Evolutionary conservation across 768 basidiomycete genomes (phyloP).

Genomic region (Naganishia vishniacii): DNA sequence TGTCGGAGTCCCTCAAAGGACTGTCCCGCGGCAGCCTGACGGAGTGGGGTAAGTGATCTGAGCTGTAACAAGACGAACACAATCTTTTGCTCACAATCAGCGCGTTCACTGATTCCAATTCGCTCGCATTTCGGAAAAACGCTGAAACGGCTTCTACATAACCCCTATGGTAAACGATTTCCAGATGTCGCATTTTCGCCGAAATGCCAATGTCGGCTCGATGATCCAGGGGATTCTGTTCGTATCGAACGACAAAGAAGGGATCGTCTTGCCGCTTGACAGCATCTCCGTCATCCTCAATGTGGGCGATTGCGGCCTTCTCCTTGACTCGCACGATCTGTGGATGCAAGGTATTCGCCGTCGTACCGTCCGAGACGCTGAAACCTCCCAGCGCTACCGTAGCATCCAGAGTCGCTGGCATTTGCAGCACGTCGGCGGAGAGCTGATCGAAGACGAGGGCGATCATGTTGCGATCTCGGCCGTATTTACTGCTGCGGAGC

Average conservation of each 20-base stretch:
- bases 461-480: conserved; percentile 62
- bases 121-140: conserved; percentile 91
- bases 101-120: conserved; percentile 90
- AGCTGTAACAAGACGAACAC: not conserved
- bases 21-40: conserved; percentile 78
- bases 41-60: conserved; percentile 8
- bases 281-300: conserved; percentile 44
- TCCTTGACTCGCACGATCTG: conserved; percentile 85
- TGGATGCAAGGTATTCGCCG: conserved; percentile 67
- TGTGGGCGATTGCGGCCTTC: conserved; percentile 30
- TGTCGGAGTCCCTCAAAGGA: conserved; percentile 88
- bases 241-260: conserved; percentile 87
- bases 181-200: conserved; percentile 86
- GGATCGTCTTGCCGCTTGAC: conserved; percentile 45
- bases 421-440: conserved; percentile 72
- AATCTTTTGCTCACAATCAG: conserved; percentile 60
- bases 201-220: conserved; percentile 86
- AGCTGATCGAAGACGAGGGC: conserved; percentile 83
- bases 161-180: conserved; percentile 89
- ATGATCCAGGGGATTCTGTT: conserved; percentile 83
- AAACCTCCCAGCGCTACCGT: conserved; percentile 79
- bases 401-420: conserved; percentile 79
- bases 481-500: conserved; percentile 68
- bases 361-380: conserved; percentile 86
- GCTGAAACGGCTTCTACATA: conserved; percentile 85